Percentiles rank a stretch among this genome's conserved stretches.
Evolutionary conservation across 352 stramenopile species (phyloP).

Genomic region (Pythium biforme): DNA sequence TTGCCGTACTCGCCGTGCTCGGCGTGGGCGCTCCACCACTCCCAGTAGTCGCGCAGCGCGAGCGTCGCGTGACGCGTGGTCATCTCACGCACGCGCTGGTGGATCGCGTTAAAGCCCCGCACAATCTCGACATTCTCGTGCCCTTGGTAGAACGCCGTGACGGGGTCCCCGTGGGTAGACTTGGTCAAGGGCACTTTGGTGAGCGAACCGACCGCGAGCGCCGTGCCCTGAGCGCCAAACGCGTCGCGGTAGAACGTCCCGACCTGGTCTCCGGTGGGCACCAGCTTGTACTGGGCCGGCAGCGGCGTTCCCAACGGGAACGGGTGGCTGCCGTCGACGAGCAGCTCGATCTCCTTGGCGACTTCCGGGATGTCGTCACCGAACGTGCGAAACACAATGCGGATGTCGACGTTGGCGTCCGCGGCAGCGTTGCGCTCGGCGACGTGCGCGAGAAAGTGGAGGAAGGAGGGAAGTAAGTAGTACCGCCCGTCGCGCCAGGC

Average conservation of each 20-base stretch:
- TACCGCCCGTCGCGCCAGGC: slow-evolving; percentile 72
- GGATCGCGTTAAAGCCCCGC: slow-evolving; percentile 54
- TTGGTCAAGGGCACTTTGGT: slow-evolving; percentile 58
- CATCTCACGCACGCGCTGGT: slow-evolving; percentile 30
- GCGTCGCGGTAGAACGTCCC: slow-evolving; percentile 79
- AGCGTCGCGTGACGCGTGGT: slow-evolving; percentile 40
- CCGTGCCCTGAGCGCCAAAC: slow-evolving; percentile 51
- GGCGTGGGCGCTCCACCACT: slow-evolving; percentile 83
- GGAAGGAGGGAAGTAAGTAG: slow-evolving; percentile 81
- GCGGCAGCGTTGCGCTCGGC: slow-evolving; percentile 24
- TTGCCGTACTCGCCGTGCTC: slow-evolving; percentile 79
- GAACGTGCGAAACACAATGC: slow-evolving; percentile 81
- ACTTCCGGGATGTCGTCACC: slow-evolving; percentile 78
- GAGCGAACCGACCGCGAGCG: slow-evolving; percentile 59
- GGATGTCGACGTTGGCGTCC: slow-evolving; percentile 34
- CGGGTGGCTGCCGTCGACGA: slow-evolving; percentile 66
- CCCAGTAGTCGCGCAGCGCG: slow-evolving; percentile 80
- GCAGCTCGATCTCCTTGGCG: slow-evolving; percentile 65
- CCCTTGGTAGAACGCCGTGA: slow-evolving; percentile 42
- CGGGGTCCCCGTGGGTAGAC: slow-evolving; percentile 23
- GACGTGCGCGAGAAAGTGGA: slow-evolving; percentile 64
- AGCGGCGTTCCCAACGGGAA: slow-evolving; percentile 36
- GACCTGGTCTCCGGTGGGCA: slow-evolving; percentile 33
- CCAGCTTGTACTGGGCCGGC: slow-evolving; percentile 47
- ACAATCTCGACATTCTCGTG: slow-evolving; percentile 41